Evolutionary conservation across 139 green algal genomes (phyloP), one percentile per base, ranked within the genome.

Genomic region (Chlorella ohadii): DNA sequence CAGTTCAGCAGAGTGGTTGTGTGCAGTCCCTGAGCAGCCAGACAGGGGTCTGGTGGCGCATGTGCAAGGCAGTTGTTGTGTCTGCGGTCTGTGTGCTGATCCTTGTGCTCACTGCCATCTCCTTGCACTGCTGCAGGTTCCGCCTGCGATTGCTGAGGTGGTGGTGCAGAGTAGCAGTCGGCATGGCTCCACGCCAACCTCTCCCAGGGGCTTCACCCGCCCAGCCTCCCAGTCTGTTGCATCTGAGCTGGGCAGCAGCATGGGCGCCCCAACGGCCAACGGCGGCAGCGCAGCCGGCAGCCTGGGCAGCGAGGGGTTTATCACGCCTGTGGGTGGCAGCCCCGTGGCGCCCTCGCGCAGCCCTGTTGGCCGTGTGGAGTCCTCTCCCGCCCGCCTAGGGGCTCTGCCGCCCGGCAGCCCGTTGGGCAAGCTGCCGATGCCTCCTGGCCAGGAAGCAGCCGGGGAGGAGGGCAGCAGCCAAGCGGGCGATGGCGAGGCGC

Each of bases 381-480:
- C 74, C 56, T 81, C 74, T 11, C 74, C 74, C 0, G 36, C 34
- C 2, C 74, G 31, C 55, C 23, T 81, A 1, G 55, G 56, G 1
- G n/a, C 33, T 3, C 72, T 79, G 34, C 74, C 74, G 4, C 73
- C 74, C 7, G 74, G 74, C 74, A 81, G 74, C 74, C 74, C 74
- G 23, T 34, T 81, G 56, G 47, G 47, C 39, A 59, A 31, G 39
- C 51, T 22, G 68, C 56, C 33, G 56, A 20, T 36, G 44, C 33
- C 34, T 15, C n/a, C 51, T 12, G 17, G 16, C 33, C 9, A 1
- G 17, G 20, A 33, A 15, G 4, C 72, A 64, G 72, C 28, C 36
- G 28, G 44, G 13, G 41, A 28, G 23, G 38, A 22, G 28, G 72
- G 44, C 4, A 44, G 12, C 19, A 20, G 28, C 67, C 33, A n/a